Evolutionary conservation across 2,329 filamentous ascomycete species (phyloP).

Genomic region (Beauveria asiatica): DNA sequence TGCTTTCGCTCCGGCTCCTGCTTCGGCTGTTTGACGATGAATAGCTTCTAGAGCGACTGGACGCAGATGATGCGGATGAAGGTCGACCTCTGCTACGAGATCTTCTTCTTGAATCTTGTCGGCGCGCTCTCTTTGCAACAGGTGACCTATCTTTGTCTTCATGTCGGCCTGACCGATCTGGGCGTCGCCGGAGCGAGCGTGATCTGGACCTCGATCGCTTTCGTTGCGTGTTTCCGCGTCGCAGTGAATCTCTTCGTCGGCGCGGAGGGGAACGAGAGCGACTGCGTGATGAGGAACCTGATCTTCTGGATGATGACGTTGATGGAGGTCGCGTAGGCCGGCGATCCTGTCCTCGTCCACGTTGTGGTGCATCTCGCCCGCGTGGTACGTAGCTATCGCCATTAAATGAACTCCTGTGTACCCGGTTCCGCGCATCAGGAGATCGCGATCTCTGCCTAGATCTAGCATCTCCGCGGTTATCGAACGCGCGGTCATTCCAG

Average conservation of each 20-base stretch:
- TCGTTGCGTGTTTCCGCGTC: conserved; percentile 24
- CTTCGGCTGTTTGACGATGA: conserved; percentile 32
- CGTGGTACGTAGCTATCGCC: conserved; percentile 48
- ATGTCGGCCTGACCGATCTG: conserved; percentile 18
- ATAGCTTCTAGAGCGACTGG: conserved; percentile 29
- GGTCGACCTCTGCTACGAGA: conserved; percentile 34
- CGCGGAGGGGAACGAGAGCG: conserved; percentile 25
- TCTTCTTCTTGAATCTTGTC: conserved; percentile 39
- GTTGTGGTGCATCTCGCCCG: conserved; percentile 31
- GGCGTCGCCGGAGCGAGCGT: conserved; percentile 19
- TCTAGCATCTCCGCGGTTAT: conserved; percentile 34
- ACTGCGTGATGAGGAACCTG: conserved; percentile 25
- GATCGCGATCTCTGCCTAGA: conserved; percentile 39
- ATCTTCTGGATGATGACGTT: conserved; percentile 21
- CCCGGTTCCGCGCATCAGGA: conserved; percentile 35
- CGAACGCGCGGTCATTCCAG: conserved; percentile 42
- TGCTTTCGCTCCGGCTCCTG: conserved; percentile 18
- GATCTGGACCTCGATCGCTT: conserved; percentile 31
- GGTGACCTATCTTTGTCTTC: conserved; percentile 28
- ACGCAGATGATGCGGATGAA: conserved; percentile 26
- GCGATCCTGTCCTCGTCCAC: conserved; percentile 31
- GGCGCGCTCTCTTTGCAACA: conserved; percentile 40
- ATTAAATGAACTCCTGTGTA: conserved; percentile 34
- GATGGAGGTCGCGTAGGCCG: conserved; percentile 26
- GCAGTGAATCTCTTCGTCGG: conserved; percentile 26